These are phyloP conservation scores for Themeda triandra DNA, from an alignment of 176 grass and related monocot genomes.

Conservation along the genomic window DNA sequence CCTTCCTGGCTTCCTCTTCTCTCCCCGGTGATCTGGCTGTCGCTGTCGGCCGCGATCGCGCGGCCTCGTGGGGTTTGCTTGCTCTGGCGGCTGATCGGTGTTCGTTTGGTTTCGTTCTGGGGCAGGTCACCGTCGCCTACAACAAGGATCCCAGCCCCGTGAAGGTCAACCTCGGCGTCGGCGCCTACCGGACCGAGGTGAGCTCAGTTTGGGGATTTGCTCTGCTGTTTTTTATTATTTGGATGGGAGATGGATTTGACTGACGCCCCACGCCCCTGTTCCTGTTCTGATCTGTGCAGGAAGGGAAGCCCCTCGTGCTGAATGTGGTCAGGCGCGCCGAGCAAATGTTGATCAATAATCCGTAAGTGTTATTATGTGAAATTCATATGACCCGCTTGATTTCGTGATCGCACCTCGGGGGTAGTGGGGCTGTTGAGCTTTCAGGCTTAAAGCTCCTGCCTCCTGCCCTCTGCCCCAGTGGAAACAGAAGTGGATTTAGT, in stretches of 20 bases:
- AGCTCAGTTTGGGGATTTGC: slow-evolving; percentile 4
- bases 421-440: background rate
- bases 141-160: slow-evolving; percentile 93
- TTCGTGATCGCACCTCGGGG: background rate
- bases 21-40: background rate
- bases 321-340: slow-evolving; percentile 89
- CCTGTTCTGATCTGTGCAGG: slow-evolving; percentile 36
- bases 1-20: background rate
- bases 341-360: slow-evolving; percentile 59
- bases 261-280: background rate
- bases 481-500: background rate
- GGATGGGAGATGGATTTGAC: slow-evolving; percentile 13
- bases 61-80: background rate
- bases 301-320: slow-evolving; percentile 97
- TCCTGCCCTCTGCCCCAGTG: background rate
- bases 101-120: background rate
- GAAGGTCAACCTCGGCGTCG: slow-evolving; percentile 95
- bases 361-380: slow-evolving; percentile 43
- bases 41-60: slow-evolving; percentile 15
- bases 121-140: slow-evolving; percentile 86
- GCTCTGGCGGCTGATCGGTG: slow-evolving; percentile 14
- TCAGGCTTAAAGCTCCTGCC: background rate
- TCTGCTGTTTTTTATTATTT: background rate
- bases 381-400: background rate
- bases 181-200: slow-evolving; percentile 96